Evolutionary conservation across 2,329 filamentous ascomycete species (phyloP).

Genomic region (Alternaria angustiovoidea): DNA sequence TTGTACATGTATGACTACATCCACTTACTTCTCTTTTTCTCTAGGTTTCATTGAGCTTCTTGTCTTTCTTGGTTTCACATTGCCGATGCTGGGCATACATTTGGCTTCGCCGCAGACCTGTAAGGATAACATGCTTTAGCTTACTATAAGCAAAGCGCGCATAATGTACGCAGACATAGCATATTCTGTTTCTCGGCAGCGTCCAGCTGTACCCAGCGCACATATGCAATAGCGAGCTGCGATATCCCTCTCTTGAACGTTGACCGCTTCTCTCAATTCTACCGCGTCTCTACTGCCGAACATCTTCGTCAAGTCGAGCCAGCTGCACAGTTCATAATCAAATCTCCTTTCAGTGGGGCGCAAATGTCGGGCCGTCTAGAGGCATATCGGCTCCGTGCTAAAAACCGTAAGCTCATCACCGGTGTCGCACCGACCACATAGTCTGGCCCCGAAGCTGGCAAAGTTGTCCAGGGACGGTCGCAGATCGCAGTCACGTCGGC

Average conservation of each 20-base stretch:
- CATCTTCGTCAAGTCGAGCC: neutral
- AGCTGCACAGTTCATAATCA: neutral
- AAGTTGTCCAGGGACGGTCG: conserved; percentile 1
- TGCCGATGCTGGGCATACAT: conserved; percentile 3
- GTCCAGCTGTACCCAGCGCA: neutral
- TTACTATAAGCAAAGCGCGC: conserved; percentile 1
- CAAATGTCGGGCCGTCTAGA: conserved; percentile 15
- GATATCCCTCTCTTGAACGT: neutral
- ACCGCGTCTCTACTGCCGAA: neutral
- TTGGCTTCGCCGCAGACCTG: neutral
- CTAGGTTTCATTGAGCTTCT: neutral
- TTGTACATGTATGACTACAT: neutral
- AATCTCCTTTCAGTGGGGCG: conserved; percentile 17
- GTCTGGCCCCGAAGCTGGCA: conserved; percentile 14
- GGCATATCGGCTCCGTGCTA: conserved; percentile 18
- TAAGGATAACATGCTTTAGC: neutral
- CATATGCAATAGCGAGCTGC: neutral
- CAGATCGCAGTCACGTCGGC: conserved; percentile 4
- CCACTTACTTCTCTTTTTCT: neutral
- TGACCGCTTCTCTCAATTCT: neutral
- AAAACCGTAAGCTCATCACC: conserved; percentile 19
- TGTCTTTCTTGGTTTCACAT: neutral
- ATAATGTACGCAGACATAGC: neutral
- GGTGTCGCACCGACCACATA: conserved; percentile 24
- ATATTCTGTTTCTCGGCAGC: neutral